Evolutionary conservation across 371 early-diverging fungal species (phyloP).

Genomic region (Mucor velutinosus): DNA sequence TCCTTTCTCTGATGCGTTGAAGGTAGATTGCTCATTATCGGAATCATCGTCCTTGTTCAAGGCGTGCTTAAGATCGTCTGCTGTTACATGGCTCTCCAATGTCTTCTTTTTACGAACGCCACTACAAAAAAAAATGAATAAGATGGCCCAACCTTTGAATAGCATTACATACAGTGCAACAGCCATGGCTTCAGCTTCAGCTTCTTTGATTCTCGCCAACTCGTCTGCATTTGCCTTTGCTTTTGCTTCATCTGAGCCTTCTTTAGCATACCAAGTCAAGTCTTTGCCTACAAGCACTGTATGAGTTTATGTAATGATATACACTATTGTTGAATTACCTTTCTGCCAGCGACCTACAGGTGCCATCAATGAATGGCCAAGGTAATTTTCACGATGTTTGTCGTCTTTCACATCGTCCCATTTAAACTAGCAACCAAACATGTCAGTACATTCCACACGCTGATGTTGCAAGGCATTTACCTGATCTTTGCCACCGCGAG

Average conservation of each 20-base stretch:
- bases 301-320: background rate
- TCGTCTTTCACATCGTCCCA: constrained; percentile 83
- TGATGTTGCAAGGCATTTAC: constrained; percentile 15
- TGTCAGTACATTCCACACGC: background rate
- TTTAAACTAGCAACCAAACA: constrained; percentile 30
- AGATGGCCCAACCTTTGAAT: background rate
- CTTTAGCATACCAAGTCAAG: constrained; percentile 77
- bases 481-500: constrained; percentile 68
- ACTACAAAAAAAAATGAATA: constrained; percentile 6
- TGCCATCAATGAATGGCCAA: constrained; percentile 84
- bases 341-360: constrained; percentile 77
- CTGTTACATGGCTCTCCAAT: constrained; percentile 55
- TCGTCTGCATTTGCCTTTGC: constrained; percentile 45
- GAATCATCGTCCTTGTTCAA: constrained; percentile 48
- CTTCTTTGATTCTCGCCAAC: constrained; percentile 67
- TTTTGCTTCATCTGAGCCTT: constrained; percentile 32
- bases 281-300: constrained; percentile 56
- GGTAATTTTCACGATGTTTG: constrained; percentile 84
- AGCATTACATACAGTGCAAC: constrained; percentile 64
- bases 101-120: constrained; percentile 60
- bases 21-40: constrained; percentile 34
- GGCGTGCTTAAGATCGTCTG: constrained; percentile 61
- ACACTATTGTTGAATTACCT: constrained; percentile 25
- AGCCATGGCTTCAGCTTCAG: constrained; percentile 82
- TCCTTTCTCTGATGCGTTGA: constrained; percentile 50